Evolutionary conservation across 345 rosid genomes (phyloP).

Genomic region (Bruguiera parviflora): DNA sequence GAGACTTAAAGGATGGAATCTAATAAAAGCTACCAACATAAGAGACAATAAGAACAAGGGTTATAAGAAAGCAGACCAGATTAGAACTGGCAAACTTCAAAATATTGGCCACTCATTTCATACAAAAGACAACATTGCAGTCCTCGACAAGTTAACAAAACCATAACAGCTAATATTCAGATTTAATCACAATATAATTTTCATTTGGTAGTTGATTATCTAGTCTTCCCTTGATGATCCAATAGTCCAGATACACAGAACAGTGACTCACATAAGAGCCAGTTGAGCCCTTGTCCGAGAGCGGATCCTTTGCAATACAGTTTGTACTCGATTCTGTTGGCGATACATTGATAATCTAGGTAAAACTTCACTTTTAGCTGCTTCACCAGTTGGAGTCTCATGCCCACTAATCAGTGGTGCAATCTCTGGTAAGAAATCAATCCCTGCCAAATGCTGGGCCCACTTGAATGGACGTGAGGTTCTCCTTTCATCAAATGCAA

Average conservation of each 20-base stretch:
- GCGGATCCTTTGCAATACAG: slow-evolving; percentile 73
- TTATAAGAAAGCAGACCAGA: slow-evolving; percentile 10
- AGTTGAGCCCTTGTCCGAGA: slow-evolving; percentile 58
- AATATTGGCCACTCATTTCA: slow-evolving; percentile 15
- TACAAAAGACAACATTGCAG: slow-evolving; percentile 18
- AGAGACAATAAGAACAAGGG: slow-evolving; percentile 13
- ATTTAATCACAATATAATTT: slow-evolving; percentile 16
- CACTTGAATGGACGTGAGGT: slow-evolving; percentile 81
- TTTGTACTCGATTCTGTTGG: slow-evolving; percentile 66
- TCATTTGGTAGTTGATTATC: slow-evolving; percentile 16
- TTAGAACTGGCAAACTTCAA: neutral
- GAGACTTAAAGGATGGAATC: slow-evolving; percentile 1
- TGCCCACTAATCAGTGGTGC: slow-evolving; percentile 55
- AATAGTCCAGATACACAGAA: slow-evolving; percentile 39
- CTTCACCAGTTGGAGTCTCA: slow-evolving; percentile 45
- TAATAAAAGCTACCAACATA: slow-evolving; percentile 8
- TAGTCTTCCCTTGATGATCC: slow-evolving; percentile 27
- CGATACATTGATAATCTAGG: slow-evolving; percentile 61
- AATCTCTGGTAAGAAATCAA: slow-evolving; percentile 85
- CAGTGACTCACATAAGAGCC: slow-evolving; percentile 76
- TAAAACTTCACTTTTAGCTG: slow-evolving; percentile 41
- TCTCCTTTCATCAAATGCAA: slow-evolving; percentile 54
- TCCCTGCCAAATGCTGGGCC: slow-evolving; percentile 95
- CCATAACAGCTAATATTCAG: slow-evolving; percentile 20
- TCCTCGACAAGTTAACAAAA: slow-evolving; percentile 22